phyloP scores from a whole-genome alignment of 139 green algal genomes.

The Ulvella scutata region DNA sequence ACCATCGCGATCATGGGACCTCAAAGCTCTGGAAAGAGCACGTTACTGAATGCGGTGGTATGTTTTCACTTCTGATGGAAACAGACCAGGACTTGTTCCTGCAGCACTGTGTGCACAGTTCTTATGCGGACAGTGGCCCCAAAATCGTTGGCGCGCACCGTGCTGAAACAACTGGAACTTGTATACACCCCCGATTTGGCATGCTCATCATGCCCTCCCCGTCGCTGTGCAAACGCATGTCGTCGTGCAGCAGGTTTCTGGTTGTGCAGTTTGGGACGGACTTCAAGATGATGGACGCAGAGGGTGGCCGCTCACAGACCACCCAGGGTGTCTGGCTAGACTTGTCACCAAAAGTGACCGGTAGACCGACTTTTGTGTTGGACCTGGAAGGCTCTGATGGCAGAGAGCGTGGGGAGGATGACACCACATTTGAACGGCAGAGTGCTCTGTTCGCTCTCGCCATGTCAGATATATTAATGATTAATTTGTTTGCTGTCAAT shows the following conservation, averaged over 20 bases:
- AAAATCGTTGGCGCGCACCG: too few species aligned
- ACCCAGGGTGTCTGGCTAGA: constrained; percentile 83
- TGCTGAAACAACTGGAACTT: too few species aligned
- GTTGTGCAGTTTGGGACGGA: constrained; percentile 70
- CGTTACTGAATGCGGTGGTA: constrained; percentile 79
- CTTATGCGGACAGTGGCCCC: too few species aligned
- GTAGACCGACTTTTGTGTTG: constrained; percentile 69
- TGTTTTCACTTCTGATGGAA: constrained; percentile 3
- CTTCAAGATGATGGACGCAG: constrained; percentile 93
- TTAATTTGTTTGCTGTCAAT: constrained; percentile 98
- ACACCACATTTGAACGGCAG: constrained; percentile 96
- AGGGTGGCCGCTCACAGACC: constrained; percentile 66
- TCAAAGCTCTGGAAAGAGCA: constrained; percentile 85
- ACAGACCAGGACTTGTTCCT: too few species aligned
- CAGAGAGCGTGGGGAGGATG: constrained; percentile 87
- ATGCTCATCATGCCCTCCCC: too few species aligned
- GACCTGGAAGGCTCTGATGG: constrained; percentile 84
- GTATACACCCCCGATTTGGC: too few species aligned
- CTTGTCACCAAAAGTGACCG: constrained; percentile 37
- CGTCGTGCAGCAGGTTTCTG: too few species aligned
- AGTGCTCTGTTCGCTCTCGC: constrained; percentile 89
- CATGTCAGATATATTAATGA: constrained; percentile 80
- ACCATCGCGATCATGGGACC: constrained; percentile 95
- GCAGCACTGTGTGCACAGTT: too few species aligned
- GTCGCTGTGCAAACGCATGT: too few species aligned